Conservation (phyloP, 1,139 yeast genomes). For the Pichia sp. region DNA sequence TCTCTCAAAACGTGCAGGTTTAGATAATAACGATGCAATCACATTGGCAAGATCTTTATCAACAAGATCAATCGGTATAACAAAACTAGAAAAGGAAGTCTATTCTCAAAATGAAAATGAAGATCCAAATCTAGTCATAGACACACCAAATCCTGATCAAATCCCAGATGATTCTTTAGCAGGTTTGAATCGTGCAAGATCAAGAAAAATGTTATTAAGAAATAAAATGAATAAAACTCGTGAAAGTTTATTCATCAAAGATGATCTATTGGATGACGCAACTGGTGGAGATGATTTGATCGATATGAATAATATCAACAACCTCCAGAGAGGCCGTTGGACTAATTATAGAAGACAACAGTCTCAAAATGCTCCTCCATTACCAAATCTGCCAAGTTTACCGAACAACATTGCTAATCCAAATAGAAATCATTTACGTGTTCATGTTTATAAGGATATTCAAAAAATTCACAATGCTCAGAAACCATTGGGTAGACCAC, state of each 20-base stretch:
- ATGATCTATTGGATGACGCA: slow-evolving; percentile 2
- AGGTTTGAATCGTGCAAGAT: slow-evolving; percentile 6
- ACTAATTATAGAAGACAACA: slow-evolving; percentile 16
- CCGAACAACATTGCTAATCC: neutral
- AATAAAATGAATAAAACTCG: slow-evolving; percentile 15
- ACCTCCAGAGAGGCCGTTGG: slow-evolving; percentile 9
- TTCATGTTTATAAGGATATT: slow-evolving; percentile 21
- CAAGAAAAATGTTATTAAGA: slow-evolving; percentile 8
- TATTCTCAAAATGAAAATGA: slow-evolving; percentile 7
- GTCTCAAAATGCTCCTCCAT: neutral
- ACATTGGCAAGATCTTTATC: slow-evolving; percentile 72
- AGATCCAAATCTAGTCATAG: neutral
- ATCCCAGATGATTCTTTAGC: neutral
- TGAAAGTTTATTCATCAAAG: slow-evolving; percentile 19
- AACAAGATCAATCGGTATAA: slow-evolving; percentile 56
- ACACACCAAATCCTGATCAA: neutral
- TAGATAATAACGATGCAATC: slow-evolving; percentile 72
- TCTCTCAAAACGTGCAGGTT: slow-evolving; percentile 66
- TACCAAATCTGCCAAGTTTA: neutral
- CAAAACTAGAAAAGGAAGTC: slow-evolving; percentile 47
- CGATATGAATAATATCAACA: slow-evolving; percentile 6
- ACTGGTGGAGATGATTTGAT: slow-evolving; percentile 1
- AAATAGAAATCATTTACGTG: slow-evolving; percentile 2
- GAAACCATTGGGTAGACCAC: slow-evolving; percentile 15
- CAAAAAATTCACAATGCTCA: slow-evolving; percentile 20